phyloP scores from a whole-genome alignment of 2,329 filamentous ascomycete genomes.

The Aspergillus brasiliensis region DNA sequence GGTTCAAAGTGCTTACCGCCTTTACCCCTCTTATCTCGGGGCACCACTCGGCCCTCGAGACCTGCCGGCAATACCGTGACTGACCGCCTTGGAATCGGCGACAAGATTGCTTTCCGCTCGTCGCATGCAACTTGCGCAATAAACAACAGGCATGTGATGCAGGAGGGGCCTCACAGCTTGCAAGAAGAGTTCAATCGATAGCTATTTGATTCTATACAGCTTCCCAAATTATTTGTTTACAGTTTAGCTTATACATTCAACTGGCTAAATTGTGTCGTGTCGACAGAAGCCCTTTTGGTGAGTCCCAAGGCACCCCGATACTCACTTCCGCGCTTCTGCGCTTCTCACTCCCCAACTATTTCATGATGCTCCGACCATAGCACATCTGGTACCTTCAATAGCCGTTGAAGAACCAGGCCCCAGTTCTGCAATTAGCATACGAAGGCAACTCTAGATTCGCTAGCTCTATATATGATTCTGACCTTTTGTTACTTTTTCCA shows the following conservation, averaged over 20 bases:
- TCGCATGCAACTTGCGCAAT: neutral
- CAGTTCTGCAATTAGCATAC: neutral
- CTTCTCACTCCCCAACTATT: neutral
- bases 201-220: neutral
- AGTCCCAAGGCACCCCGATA: neutral
- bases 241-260: neutral
- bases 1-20: neutral
- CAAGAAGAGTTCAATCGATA: neutral
- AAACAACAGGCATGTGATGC: neutral
- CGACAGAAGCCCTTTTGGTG: neutral
- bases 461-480: neutral
- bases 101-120: neutral
- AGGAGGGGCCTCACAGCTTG: neutral
- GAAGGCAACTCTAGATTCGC: neutral
- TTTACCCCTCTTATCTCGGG: constrained; percentile 11
- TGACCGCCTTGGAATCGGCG: constrained; percentile 13
- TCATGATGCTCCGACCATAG: neutral
- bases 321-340: neutral
- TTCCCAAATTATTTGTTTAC: neutral
- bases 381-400: neutral
- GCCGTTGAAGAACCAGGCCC: neutral
- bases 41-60: neutral
- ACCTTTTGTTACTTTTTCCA: neutral
- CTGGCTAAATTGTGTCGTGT: neutral
- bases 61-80: constrained; percentile 14